phyloP scores from a whole-genome alignment of 2,329 filamentous ascomycete genomes.

The Cladosporium velox region DNA sequence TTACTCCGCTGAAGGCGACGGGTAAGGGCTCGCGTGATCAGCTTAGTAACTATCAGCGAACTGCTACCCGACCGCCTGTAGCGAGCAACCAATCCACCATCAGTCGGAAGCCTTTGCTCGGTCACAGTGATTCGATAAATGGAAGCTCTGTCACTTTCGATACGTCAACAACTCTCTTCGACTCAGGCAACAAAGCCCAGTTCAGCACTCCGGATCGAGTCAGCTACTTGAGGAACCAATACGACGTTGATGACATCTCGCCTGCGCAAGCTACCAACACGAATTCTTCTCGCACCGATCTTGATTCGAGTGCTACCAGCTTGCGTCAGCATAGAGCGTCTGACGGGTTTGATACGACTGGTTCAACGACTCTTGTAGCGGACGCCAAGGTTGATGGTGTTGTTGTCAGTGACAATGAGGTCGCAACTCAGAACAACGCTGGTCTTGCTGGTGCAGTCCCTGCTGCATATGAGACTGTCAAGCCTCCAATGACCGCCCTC shows the following conservation, averaged over 20 bases:
- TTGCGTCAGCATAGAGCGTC: neutral
- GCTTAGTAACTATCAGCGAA: neutral
- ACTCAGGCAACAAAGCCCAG: neutral
- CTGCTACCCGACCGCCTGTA: neutral
- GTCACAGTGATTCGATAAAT: constrained; percentile 19
- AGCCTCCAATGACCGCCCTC: constrained; percentile 20
- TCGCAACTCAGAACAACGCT: constrained; percentile 9
- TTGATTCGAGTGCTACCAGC: neutral
- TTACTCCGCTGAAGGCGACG: neutral
- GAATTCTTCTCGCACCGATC: neutral
- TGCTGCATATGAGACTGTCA: constrained; percentile 11
- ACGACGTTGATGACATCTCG: constrained; percentile 1
- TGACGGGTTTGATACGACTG: neutral
- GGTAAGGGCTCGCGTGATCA: neutral
- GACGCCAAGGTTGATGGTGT: constrained; percentile 1
- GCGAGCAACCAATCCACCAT: constrained; percentile 15
- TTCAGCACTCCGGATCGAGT: neutral
- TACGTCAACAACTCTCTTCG: constrained; percentile 2
- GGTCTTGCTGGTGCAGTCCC: constrained; percentile 18
- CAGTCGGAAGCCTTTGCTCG: constrained; percentile 22
- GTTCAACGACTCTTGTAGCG: neutral
- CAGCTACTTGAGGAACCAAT: neutral
- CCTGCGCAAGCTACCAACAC: neutral
- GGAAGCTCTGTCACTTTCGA: constrained; percentile 19
- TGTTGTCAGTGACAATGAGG: neutral